These are phyloP conservation scores for Ustilago shanxiensis DNA, from an alignment of 1,284 basidiomycete genomes.

Conservation along the genomic window DNA sequence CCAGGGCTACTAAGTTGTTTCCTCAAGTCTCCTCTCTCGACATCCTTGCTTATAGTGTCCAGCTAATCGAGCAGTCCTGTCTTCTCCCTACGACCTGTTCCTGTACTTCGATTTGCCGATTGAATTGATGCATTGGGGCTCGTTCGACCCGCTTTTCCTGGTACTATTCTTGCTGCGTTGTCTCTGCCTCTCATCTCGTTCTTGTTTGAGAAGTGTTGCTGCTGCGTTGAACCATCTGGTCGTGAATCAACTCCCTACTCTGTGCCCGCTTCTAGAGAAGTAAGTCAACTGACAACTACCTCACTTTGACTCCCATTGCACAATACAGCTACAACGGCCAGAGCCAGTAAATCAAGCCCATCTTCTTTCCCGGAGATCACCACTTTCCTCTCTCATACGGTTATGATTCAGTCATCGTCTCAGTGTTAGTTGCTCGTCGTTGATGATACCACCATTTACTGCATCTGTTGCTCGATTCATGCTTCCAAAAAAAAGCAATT, in stretches of 20 bases:
- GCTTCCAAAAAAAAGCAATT: background rate
- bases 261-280: background rate
- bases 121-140: conserved; percentile 32
- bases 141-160: background rate
- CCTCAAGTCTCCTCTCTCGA: conserved; percentile 9
- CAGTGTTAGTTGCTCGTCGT: background rate
- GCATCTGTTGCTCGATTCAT: background rate
- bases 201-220: background rate
- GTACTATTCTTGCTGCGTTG: conserved; percentile 5
- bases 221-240: background rate
- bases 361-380: background rate
- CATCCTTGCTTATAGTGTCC: background rate
- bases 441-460: conserved; percentile 9
- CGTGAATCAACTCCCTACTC: background rate
- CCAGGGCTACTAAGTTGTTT: conserved; percentile 51
- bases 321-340: conserved; percentile 48
- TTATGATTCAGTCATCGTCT: conserved; percentile 7
- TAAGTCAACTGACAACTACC: conserved; percentile 4
- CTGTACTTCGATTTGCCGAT: conserved; percentile 22
- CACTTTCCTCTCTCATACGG: background rate
- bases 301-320: background rate
- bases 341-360: conserved; percentile 38
- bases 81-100: background rate
- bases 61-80: conserved; percentile 1
- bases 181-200: conserved; percentile 1